Percentiles rank a stretch among this genome's conserved stretches.
Evolutionary conservation across 257 asterid genomes (phyloP).

Genomic region (Penstemon davidsonii): DNA sequence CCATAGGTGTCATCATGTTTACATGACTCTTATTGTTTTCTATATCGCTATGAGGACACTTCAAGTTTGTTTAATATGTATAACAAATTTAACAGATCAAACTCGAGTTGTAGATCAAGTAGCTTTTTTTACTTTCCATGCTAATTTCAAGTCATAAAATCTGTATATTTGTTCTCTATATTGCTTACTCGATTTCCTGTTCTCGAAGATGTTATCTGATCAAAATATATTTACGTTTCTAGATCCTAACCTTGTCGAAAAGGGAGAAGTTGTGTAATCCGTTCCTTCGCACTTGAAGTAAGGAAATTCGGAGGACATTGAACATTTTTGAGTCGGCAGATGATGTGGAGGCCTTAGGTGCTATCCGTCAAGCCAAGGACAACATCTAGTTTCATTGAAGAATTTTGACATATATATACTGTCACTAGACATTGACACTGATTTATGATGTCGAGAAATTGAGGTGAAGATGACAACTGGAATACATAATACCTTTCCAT

Average conservation of each 20-base stretch:
- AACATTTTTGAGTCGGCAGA: conserved; percentile 63
- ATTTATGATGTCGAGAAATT: conserved; percentile 2
- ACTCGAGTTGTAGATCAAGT: too few species aligned
- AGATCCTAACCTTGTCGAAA: conserved; percentile 80
- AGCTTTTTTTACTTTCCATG: too few species aligned
- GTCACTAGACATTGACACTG: conserved; percentile 3
- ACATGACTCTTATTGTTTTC: conserved; percentile 13
- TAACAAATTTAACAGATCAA: too few species aligned
- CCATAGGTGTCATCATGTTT: not conserved
- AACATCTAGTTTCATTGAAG: conserved; percentile 46
- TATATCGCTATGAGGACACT: conserved; percentile 55
- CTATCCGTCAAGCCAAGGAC: conserved; percentile 82
- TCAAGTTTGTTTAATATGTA: too few species aligned
- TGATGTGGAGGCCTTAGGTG: conserved; percentile 73
- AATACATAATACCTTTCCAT: conserved; percentile 11
- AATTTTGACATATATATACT: not conserved
- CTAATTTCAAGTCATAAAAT: too few species aligned
- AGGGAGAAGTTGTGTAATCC: conserved; percentile 89
- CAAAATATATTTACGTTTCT: conserved; percentile 21
- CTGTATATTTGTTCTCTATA: not conserved
- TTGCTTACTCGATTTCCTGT: not conserved
- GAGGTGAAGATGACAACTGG: conserved; percentile 8
- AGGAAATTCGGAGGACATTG: conserved; percentile 70
- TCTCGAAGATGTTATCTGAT: not conserved
- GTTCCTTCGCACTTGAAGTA: conserved; percentile 82